Evolutionary conservation across 1,139 yeast species (phyloP), one percentile per base, ranked within the genome.

Genomic region (Wickerhamiella infanticola): DNA sequence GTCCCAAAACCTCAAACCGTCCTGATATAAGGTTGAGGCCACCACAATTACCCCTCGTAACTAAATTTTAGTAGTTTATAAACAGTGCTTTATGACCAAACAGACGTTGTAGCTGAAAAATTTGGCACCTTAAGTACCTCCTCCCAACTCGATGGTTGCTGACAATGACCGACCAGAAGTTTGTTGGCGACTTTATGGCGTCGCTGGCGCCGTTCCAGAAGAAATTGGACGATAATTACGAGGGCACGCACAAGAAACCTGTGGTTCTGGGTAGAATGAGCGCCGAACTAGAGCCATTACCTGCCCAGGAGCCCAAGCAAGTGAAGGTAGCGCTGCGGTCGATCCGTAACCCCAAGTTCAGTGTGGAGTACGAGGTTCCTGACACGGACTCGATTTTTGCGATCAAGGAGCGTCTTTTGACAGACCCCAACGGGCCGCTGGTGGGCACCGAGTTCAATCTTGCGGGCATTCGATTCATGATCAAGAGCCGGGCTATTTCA

Each of bases 291-390:
- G 29, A n/a, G 26, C 35, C 44, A 4, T 18, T 11, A 8, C 40
- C 44, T 4, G 13, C 24, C 3, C 24, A 25, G 5, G 11, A 24
- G 6, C 24, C 43, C 31, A 13, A 25, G 4, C 35, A 50, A 6
- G 50, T 55, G 24, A 47, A 36, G 24, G 54, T 61, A 27, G 45
- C 45, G 9, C 47, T 62, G 27, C 58, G 57, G 46, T 57, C 63
- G 9, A 56, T 62, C 45, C 51, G 58, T 25, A 54, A 51, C 24
- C 63, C 63, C 31, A 61, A 61, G 45, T 62, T 61, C 53, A 44
- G 48, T 29, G 48, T 53, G 24, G 41, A 48, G n/a, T 44, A 59
- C 39, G 48, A 49, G 3, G 51, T 51, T 25, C 48, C 56, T 11
- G 46, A 50, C 4, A 44, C 46, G n/a, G 58, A 57, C 39, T 51